Evolutionary conservation across 2,329 filamentous ascomycete species (phyloP), one percentile per base, ranked within the genome.

Genomic region (Coniochaeta sp.): DNA sequence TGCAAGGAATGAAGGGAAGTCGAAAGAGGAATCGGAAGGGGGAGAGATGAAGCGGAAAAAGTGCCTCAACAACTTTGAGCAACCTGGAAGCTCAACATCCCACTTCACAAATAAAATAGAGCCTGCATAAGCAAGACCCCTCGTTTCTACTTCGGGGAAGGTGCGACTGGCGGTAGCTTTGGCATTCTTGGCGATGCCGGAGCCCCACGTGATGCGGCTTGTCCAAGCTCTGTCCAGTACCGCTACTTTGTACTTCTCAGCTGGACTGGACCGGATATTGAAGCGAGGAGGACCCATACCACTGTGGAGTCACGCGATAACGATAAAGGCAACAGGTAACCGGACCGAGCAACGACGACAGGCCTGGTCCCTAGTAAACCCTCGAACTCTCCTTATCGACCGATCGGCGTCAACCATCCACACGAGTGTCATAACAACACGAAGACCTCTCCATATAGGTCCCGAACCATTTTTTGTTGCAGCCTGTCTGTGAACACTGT

Each of bases 41-140:
- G 28, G 31, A 52, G 59, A 59, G 58, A 52, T 61, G 58, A n/a
- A 57, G 43, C 56, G 50, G 22, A 58, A 59, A 61, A 61, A 61
- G 60, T 61, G 60, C 60, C 60, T 61, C 60, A 61, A 58, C 59
- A 57, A 52, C 47, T 47, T 33, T 24, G 19, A 47, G 24, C 43
- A 17, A 47, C 19, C 43, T 31, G 40, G 47, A 59, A 57, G 54
- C 54, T 60, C 59, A 57, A 43, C 55, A 40, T 52, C 47, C 47
- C 47, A 52, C 47, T 31, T 52, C 26, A n/a, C 22, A 26, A 52
- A 52, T 52, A 52, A 31, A 43, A 54, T 31, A 52, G 14, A 28
- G 22, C 47, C 22, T 52, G 47, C 47, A 52, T 52, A 38, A 36
- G 50, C 19, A 38, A 19, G 52, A 59, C 58, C 58, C 58, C 58